These are phyloP conservation scores for Myxozyma neotropica DNA, from an alignment of 805 yeast species.

Conservation along the genomic window DNA sequence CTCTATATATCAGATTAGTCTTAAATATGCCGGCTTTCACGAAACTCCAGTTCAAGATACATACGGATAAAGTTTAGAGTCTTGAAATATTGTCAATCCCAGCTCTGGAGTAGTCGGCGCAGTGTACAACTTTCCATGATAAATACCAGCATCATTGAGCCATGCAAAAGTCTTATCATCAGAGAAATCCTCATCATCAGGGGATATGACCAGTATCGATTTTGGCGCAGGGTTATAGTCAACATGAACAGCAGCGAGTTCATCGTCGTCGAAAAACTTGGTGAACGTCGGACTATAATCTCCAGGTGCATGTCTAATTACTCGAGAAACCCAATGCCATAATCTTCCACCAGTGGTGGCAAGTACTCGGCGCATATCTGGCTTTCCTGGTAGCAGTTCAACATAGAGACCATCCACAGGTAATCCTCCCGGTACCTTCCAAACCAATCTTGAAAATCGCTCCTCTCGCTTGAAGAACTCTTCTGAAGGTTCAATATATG, in stretches of 20 bases:
- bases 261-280: constrained; percentile 38
- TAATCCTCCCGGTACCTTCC: constrained; percentile 42
- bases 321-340: constrained; percentile 33
- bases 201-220: constrained; percentile 23
- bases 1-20: no score
- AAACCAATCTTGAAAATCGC: constrained; percentile 47
- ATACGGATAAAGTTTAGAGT: constrained; percentile 44
- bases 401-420: constrained; percentile 36
- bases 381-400: constrained; percentile 32
- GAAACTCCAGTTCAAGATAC: no score
- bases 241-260: constrained; percentile 28
- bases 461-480: constrained; percentile 51
- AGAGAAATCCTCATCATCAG: constrained; percentile 33
- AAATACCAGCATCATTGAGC: constrained; percentile 52
- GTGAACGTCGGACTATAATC: constrained; percentile 39
- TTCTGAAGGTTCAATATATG: constrained; percentile 49
- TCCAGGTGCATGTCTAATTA: constrained; percentile 31
- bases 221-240: constrained; percentile 21
- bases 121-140: constrained; percentile 46
- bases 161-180: constrained; percentile 47
- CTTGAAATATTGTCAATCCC: constrained; percentile 37
- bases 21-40: no score
- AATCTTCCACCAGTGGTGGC: constrained; percentile 28
- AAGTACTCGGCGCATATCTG: constrained; percentile 30
- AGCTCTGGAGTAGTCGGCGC: constrained; percentile 34